Evolutionary conservation across 352 stramenopile genomes (phyloP).

Genomic region (Phytophthora vignae): DNA sequence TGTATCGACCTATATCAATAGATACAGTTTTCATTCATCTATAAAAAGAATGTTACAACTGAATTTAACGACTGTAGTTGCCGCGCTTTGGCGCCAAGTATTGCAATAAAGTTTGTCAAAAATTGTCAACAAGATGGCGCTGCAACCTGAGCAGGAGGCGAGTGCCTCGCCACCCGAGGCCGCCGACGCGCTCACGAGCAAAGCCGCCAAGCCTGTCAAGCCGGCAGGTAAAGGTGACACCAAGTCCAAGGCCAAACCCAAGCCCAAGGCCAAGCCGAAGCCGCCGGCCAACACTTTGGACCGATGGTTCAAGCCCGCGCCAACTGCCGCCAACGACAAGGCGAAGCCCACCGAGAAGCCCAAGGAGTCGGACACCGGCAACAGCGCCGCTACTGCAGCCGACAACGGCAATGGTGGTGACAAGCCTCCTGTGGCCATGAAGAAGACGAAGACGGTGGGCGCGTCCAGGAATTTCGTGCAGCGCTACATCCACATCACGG

Average conservation of each 20-base stretch:
- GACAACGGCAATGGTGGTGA: background rate
- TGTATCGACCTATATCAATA: no score
- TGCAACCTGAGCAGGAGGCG: background rate
- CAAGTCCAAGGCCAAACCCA: slow-evolving; percentile 17
- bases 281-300: slow-evolving; percentile 61
- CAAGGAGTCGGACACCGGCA: background rate
- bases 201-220: background rate
- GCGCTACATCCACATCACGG: slow-evolving; percentile 73
- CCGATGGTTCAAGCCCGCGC: slow-evolving; percentile 60
- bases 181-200: background rate
- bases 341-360: slow-evolving; percentile 21
- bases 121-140: background rate
- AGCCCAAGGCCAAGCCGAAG: slow-evolving; percentile 29
- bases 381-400: background rate
- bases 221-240: background rate
- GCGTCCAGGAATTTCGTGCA: slow-evolving; percentile 65
- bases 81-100: background rate
- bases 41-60: no score
- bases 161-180: background rate
- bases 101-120: background rate
- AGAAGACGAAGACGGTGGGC: slow-evolving; percentile 17
- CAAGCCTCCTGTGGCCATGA: slow-evolving; percentile 11
- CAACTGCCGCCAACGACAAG: slow-evolving; percentile 1
- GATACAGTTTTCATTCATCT: no score
- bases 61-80: background rate